Percentiles rank a stretch among this genome's conserved stretches.
Conservation (phyloP, 352 stramenopile species). For the Phytophthora constricta region DNA sequence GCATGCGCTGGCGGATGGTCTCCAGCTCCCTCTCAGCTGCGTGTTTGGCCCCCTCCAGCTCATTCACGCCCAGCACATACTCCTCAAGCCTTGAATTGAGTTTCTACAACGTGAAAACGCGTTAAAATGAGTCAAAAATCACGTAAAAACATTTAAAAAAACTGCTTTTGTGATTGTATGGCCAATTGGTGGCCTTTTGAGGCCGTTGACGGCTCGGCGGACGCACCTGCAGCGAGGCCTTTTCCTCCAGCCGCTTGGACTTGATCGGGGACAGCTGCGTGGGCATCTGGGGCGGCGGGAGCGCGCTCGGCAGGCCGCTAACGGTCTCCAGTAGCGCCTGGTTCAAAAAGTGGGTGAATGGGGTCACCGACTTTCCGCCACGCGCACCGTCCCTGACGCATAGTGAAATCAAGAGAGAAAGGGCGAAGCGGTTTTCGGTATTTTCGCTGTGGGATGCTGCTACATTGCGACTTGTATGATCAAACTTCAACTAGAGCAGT, state of each 20-base stretch:
- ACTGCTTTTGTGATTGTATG: not conserved
- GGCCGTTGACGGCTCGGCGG: not conserved
- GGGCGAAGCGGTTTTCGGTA: too few relatives aligned
- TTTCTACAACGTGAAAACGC: constrained; percentile 44
- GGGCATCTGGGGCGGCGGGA: too few relatives aligned
- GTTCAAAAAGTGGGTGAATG: too few relatives aligned
- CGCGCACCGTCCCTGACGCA: too few relatives aligned
- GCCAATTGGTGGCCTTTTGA: constrained; percentile 4
- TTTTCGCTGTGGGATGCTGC: too few relatives aligned
- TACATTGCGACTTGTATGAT: too few relatives aligned
- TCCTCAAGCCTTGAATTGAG: constrained; percentile 84
- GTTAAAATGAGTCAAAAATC: constrained; percentile 2
- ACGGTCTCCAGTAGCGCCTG: too few relatives aligned
- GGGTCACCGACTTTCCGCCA: too few relatives aligned
- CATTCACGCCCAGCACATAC: constrained; percentile 86
- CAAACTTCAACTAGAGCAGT: too few relatives aligned
- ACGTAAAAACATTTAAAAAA: not conserved
- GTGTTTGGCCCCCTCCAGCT: constrained; percentile 81
- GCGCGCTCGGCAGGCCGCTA: too few relatives aligned
- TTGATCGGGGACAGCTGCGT: constrained; percentile 82
- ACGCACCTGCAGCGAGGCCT: constrained; percentile 77
- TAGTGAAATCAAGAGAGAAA: too few relatives aligned
- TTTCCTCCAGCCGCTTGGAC: constrained; percentile 86
- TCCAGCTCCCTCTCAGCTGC: constrained; percentile 79
- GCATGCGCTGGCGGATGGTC: constrained; percentile 82